Base-by-base conservation (phyloP, 2,329 filamentous ascomycete species). In the Hymenoscyphus infarciens region DNA sequence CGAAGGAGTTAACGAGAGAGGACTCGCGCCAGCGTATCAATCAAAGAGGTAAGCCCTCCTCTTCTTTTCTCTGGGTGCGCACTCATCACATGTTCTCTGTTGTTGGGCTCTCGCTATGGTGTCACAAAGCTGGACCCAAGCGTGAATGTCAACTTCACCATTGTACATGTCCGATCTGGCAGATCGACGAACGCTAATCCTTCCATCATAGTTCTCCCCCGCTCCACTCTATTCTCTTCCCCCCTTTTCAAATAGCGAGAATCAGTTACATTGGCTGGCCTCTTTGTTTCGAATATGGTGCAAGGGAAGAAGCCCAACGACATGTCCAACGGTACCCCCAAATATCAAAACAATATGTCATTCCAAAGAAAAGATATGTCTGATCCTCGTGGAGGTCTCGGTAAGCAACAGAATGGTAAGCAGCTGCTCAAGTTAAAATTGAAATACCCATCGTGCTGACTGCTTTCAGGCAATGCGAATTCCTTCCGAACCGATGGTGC, bases 401-500 rank as follows among this genome's bases (percentile, higher is more conserved):
- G 56, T n/a, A 67, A 68, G 60, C 59, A 77, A 58, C 79, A 82
- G 58, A 89, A 88, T 77, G 85, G 86, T 87, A 78, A 64, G 76
- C 66, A 27, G 15, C 27, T n/a, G n/a, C 57, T 27, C 25, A 31
- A 8, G 45, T 49, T 3, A 11, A 19, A 31, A 27, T 35, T 19
- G 33, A 52, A 10, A 49, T n/a, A 33, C 15, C 31, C 49, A 27
- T 56, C 33, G 42, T 62, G 61, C 69, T 72, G 62, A 73, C 60
- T 39, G 49, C 39, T 52, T 56, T 29, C 66, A 95, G 91, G 89
- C 66, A 82, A 83, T 69, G 80, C 85, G 52, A 77, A 83, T 62
- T 83, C 81, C 27, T 97, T 98, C 78, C 88, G 89, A 67, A 98
- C 94, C 27, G 94, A 98, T 74, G 81, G 86, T 38, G 91, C 95